Percentiles rank a stretch among this genome's conserved stretches.
Conservation (phyloP, 2,329 filamentous ascomycete genomes). For the Penicillium sp. region DNA sequence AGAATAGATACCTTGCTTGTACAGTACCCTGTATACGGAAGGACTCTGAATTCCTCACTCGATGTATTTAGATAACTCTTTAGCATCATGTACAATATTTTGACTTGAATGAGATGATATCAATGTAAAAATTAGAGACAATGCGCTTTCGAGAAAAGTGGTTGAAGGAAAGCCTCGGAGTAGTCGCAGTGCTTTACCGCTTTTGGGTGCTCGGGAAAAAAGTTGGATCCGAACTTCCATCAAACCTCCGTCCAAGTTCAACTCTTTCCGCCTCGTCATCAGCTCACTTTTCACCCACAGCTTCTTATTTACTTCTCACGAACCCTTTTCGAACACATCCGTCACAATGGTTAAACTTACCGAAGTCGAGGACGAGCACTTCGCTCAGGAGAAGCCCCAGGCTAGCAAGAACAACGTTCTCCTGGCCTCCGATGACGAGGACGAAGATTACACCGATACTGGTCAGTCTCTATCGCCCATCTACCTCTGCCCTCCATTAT, state of each 20-base stretch:
- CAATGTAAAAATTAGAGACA: not conserved
- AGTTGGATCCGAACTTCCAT: conserved; percentile 39
- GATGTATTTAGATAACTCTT: conserved; percentile 27
- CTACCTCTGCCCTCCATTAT: not conserved
- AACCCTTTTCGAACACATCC: conserved; percentile 20
- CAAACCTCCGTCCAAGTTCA: conserved; percentile 20
- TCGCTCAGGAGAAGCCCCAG: conserved; percentile 73
- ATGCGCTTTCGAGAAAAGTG: not conserved
- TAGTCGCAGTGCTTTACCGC: conserved; percentile 6
- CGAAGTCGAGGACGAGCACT: conserved; percentile 96
- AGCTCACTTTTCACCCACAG: conserved; percentile 2
- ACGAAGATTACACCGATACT: conserved; percentile 90
- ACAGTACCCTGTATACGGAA: conserved; percentile 9
- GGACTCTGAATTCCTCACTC: conserved; percentile 21
- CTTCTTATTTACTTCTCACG: conserved; percentile 8
- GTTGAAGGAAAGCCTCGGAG: not conserved
- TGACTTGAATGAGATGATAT: not conserved
- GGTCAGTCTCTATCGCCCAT: conserved; percentile 60
- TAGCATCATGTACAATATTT: conserved; percentile 22
- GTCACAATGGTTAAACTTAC: conserved; percentile 87
- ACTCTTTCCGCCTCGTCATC: conserved; percentile 21
- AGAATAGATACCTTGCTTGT: not conserved
- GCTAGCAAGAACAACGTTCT: conserved; percentile 62
- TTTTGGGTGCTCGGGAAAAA: conserved; percentile 40
- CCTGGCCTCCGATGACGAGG: conserved; percentile 63